Base-by-base conservation (phyloP, 345 rosid species). In the Rubroshorea leprosula region DNA sequence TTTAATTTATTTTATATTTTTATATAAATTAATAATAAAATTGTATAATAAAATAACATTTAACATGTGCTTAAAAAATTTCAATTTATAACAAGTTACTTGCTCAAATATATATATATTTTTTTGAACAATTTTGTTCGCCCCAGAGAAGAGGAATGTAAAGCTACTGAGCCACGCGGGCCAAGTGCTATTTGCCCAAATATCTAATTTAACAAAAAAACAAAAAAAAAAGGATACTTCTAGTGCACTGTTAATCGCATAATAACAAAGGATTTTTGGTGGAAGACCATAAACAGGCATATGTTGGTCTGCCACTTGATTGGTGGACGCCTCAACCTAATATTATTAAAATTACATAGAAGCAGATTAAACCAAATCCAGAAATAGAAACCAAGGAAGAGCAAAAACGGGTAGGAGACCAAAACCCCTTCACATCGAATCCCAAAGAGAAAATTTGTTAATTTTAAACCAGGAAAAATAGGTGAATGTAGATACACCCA, bases 241-340 rank as follows among this genome's bases (percentile, higher is more conserved):
- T 31, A 88, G 59, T 17, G 74, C 79, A 0, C 85, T 86, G 63
- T 88, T 78, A 59, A 88, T 77, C 43, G 85, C 96, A 4, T 87
- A n/a, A n/a, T n/a, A 87, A 64, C 97, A 87, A 21, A 76, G 79
- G 61, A 90, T 76, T 75, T 76, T 83, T 0, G 86, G 68, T 0
- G 85, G 88, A 64, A 87, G 92, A 69, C 77, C 41, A 56, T 83
- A 87, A 23, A 75, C 60, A 5, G 95, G 97, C 90, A 90, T 76
- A 73, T 87, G 85, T 72, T 75, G 83, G 55, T 89, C 89, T 7
- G 89, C 87, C 0, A 72, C 81, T 54, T 84, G 95, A 65, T 77
- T 86, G 14, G 87, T 86, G 0, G 91, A 89, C 8, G 97, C 95
- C 63, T 86, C 90, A 45, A 89, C 95, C 97, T 89, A 70, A 65